A percentile compares a stretch with the other conserved stretches of the same genome.
These are phyloP conservation scores for Urochloa ruziziensis DNA, from an alignment of 176 grass and related monocot genomes.

Conservation along the genomic window DNA sequence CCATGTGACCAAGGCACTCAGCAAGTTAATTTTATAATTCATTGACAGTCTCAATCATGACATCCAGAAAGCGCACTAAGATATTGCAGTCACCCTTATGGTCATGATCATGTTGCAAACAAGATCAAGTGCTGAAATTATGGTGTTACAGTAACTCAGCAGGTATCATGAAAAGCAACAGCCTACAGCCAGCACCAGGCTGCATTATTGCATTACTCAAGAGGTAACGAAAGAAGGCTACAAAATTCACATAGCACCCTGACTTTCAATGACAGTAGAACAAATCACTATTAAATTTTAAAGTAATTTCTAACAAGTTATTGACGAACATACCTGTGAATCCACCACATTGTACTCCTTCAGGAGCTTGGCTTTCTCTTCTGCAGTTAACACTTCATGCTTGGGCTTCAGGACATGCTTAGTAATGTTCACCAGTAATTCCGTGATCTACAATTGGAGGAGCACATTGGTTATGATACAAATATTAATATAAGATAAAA, in stretches of 20 bases:
- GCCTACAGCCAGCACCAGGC: neutral
- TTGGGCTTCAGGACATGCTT: constrained; percentile 83
- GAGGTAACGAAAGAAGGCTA: neutral
- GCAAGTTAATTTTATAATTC: neutral
- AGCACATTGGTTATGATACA: constrained; percentile 15
- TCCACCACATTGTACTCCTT: constrained; percentile 60
- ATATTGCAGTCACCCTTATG: neutral
- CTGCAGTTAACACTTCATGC: constrained; percentile 61
- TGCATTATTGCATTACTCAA: neutral
- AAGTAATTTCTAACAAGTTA: neutral
- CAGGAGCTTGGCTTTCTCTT: constrained; percentile 71
- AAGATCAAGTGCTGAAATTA: neutral
- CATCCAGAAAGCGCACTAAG: neutral
- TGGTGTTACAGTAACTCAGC: constrained; percentile 12
- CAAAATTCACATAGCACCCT: neutral
- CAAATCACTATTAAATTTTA: constrained; percentile 7
- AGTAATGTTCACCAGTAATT: constrained; percentile 86
- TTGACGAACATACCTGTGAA: constrained; percentile 62
- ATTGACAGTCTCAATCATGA: neutral
- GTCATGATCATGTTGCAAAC: neutral
- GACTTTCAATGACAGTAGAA: neutral
- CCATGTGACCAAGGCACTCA: neutral
- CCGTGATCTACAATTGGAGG: constrained; percentile 57
- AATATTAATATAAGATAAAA: constrained; percentile 11
- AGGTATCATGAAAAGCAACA: constrained; percentile 2